phyloP scores from a whole-genome alignment of 2,329 filamentous ascomycete species.

The Calcarisporium arbuscula region DNA sequence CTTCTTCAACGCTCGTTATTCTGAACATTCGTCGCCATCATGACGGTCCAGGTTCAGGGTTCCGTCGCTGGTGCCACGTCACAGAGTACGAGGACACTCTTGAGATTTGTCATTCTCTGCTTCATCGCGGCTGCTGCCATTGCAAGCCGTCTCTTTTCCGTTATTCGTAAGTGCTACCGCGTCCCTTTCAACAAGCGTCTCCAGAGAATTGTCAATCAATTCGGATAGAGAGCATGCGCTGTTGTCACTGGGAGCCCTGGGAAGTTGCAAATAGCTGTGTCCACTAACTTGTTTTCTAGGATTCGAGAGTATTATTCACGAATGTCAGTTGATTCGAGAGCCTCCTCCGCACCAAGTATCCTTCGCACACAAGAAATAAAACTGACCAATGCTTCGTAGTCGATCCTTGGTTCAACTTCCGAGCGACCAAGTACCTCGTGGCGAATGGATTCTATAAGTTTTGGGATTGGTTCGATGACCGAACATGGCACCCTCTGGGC shows the following conservation, averaged over 20 bases:
- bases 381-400: slow-evolving; percentile 50
- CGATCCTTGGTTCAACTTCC: slow-evolving; percentile 99
- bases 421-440: slow-evolving; percentile 95
- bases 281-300: slow-evolving; percentile 46
- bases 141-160: slow-evolving; percentile 91
- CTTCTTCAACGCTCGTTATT: slow-evolving; percentile 5
- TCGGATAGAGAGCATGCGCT: neutral
- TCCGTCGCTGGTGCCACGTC: slow-evolving; percentile 71
- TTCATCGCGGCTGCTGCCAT: slow-evolving; percentile 89
- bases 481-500: slow-evolving; percentile 98
- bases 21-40: slow-evolving; percentile 23
- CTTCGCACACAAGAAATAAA: slow-evolving; percentile 8
- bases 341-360: neutral
- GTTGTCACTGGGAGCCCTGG: no score
- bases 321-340: slow-evolving; percentile 62
- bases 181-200: neutral
- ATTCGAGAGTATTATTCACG: slow-evolving; percentile 99
- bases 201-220: slow-evolving; percentile 1
- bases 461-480: slow-evolving; percentile 99
- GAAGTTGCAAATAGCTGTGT: slow-evolving; percentile 3
- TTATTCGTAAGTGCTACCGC: slow-evolving; percentile 69
- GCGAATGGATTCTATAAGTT: slow-evolving; percentile 97
- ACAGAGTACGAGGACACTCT: slow-evolving; percentile 74
- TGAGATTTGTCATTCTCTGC: slow-evolving; percentile 83
- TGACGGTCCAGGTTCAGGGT: slow-evolving; percentile 33